A percentile compares a stretch with the other conserved stretches of the same genome.
These are phyloP conservation scores for Cicer arietinum DNA, from an alignment of 306 rosid species.

Conservation along the genomic window DNA sequence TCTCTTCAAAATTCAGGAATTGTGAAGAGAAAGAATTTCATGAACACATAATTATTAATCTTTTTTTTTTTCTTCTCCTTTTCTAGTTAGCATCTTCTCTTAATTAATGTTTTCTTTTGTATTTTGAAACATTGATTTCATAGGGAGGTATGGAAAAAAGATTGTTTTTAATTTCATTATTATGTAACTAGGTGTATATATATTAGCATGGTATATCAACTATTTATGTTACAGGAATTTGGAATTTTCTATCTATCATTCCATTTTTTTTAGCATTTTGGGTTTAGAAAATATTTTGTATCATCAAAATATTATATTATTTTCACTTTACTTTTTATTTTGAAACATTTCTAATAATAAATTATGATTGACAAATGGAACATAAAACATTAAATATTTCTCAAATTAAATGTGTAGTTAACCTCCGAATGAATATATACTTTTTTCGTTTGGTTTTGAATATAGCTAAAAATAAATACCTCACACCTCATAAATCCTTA, in stretches of 20 bases:
- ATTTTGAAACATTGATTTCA: slow-evolving; percentile 42
- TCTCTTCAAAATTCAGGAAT: slow-evolving; percentile 77
- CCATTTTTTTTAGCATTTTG: not conserved
- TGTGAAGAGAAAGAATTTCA: slow-evolving; percentile 41
- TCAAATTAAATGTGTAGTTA: no score
- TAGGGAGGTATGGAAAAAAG: slow-evolving; percentile 39
- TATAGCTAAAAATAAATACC: no score
- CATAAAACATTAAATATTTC: no score
- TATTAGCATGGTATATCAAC: slow-evolving; percentile 34
- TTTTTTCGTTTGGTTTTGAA: no score
- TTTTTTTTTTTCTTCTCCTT: not conserved
- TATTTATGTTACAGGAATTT: slow-evolving; percentile 23
- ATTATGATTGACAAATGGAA: no score
- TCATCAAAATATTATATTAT: no score
- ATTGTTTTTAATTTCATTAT: slow-evolving; percentile 33
- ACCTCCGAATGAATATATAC: no score
- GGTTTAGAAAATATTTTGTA: not conserved
- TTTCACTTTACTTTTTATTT: no score
- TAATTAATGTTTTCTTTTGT: slow-evolving; percentile 48
- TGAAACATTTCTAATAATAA: no score
- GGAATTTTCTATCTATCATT: not conserved
- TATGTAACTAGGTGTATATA: slow-evolving; percentile 58
- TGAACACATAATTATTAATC: not conserved
- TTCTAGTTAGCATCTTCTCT: slow-evolving; percentile 28
- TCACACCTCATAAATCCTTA: no score